Conservation (phyloP, 129 eudicot genomes). For the Chrysanthemum lavandulifolium region DNA sequence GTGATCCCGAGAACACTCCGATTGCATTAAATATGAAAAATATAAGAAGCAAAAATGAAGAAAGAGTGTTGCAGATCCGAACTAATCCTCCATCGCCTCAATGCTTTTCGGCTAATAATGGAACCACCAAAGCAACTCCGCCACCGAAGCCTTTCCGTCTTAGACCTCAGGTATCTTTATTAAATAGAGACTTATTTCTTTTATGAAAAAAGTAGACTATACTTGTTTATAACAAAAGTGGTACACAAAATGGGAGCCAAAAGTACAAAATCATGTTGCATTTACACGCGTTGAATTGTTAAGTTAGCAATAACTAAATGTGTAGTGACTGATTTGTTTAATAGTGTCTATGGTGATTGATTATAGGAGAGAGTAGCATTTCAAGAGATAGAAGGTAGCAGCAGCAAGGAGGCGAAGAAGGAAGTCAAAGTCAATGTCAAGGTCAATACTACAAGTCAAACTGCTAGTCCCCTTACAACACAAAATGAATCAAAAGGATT, state of each 20-base stretch:
- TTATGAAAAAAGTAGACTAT: too few relatives aligned
- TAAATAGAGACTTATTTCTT: neutral
- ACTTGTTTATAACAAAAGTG: too few relatives aligned
- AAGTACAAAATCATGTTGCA: too few relatives aligned
- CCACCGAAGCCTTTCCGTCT: constrained; percentile 22
- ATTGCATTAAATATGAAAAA: constrained; percentile 52
- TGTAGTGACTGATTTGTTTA: neutral
- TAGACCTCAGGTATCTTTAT: constrained; percentile 28
- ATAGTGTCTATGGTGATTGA: constrained; percentile 7
- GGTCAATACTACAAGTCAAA: constrained; percentile 10
- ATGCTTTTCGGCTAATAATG: constrained; percentile 70
- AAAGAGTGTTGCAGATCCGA: constrained; percentile 61
- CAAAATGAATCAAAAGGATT: constrained; percentile 22
- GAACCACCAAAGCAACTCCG: constrained; percentile 29
- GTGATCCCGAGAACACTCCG: constrained; percentile 66
- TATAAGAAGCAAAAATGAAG: constrained; percentile 40
- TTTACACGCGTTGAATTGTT: too few relatives aligned
- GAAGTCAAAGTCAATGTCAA: constrained; percentile 25
- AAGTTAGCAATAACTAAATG: too few relatives aligned
- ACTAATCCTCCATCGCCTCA: constrained; percentile 93
- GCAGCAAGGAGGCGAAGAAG: constrained; percentile 28
- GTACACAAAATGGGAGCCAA: too few relatives aligned
- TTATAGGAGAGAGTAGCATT: constrained; percentile 28
- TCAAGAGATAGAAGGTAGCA: constrained; percentile 21
- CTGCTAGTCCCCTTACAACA: constrained; percentile 2